These are phyloP conservation scores for Fusarium algeriense DNA, from an alignment of 2,329 filamentous ascomycete genomes.

Conservation along the genomic window DNA sequence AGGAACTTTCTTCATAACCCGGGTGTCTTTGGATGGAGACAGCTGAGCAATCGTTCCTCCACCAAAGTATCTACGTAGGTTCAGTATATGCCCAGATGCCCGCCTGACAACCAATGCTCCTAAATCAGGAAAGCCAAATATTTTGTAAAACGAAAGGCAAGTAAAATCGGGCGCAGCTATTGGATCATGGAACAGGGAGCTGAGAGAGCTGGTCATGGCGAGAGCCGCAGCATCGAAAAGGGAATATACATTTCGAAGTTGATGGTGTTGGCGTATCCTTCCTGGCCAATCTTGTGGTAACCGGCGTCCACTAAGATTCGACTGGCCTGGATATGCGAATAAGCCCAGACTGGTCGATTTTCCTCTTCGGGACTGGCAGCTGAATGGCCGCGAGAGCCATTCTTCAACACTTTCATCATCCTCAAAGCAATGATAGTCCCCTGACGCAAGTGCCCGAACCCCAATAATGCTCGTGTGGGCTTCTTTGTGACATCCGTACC, in stretches of 20 bases:
- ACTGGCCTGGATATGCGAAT: slow-evolving; percentile 77
- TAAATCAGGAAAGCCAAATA: slow-evolving; percentile 75
- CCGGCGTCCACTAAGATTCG: slow-evolving; percentile 75
- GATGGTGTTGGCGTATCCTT: slow-evolving; percentile 48
- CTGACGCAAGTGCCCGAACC: slow-evolving; percentile 71
- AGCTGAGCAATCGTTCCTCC: slow-evolving; percentile 75
- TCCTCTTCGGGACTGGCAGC: slow-evolving; percentile 29
- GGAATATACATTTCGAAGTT: slow-evolving; percentile 56
- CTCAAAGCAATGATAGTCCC: slow-evolving; percentile 69
- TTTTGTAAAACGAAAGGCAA: slow-evolving; percentile 73
- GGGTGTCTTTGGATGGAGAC: slow-evolving; percentile 45
- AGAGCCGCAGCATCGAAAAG: slow-evolving; percentile 74
- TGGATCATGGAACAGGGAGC: slow-evolving; percentile 62
- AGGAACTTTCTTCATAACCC: slow-evolving; percentile 53
- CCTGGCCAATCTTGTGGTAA: slow-evolving; percentile 69
- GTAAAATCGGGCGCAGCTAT: slow-evolving; percentile 70
- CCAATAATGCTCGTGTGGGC: slow-evolving; percentile 76
- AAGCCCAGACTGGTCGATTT: slow-evolving; percentile 51
- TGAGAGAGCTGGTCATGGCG: slow-evolving; percentile 71
- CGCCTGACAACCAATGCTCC: slow-evolving; percentile 70
- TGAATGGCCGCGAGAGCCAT: slow-evolving; percentile 54
- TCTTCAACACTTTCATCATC: slow-evolving; percentile 64
- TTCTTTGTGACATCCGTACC: slow-evolving; percentile 72
- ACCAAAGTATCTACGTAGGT: slow-evolving; percentile 72
- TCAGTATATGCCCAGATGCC: slow-evolving; percentile 66